These are phyloP conservation scores for Yamagishiella unicocca DNA, from an alignment of 139 green algal genomes.

Conservation along the genomic window DNA sequence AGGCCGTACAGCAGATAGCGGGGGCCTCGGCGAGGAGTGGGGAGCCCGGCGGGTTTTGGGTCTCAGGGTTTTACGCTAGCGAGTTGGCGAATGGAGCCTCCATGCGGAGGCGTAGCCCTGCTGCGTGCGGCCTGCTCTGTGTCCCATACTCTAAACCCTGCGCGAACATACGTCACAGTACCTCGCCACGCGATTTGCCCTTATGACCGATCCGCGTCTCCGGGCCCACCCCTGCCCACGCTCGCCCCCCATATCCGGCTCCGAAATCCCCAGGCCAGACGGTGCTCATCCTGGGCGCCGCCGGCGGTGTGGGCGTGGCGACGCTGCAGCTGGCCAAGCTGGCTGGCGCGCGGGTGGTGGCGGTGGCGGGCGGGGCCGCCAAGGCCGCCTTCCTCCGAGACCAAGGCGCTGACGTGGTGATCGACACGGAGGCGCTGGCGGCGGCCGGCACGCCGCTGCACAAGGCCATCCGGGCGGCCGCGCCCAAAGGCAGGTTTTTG, in stretches of 20 bases:
- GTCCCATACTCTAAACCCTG: too few relatives aligned
- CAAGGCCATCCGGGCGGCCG: slow-evolving; percentile 49
- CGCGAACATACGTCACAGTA: too few relatives aligned
- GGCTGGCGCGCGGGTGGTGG: slow-evolving; percentile 80
- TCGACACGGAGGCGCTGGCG: slow-evolving; percentile 49
- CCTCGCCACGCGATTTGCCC: too few relatives aligned
- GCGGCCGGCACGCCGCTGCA: slow-evolving; percentile 45
- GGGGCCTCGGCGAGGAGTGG: too few relatives aligned
- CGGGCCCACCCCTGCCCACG: neutral
- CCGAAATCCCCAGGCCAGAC: slow-evolving; percentile 72
- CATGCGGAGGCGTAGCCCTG: too few relatives aligned
- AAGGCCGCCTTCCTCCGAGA: slow-evolving; percentile 60
- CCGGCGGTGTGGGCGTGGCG: slow-evolving; percentile 88
- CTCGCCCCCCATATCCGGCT: neutral
- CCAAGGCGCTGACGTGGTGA: slow-evolving; percentile 44
- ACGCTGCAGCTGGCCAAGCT: slow-evolving; percentile 80
- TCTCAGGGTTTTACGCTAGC: too few relatives aligned
- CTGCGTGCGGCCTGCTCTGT: too few relatives aligned
- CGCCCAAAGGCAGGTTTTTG: slow-evolving; percentile 48
- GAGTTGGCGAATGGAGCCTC: too few relatives aligned
- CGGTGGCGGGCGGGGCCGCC: slow-evolving; percentile 58
- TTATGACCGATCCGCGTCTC: too few relatives aligned
- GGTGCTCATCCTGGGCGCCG: slow-evolving; percentile 88
- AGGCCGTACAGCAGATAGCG: too few relatives aligned
- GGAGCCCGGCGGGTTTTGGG: too few relatives aligned